Evolutionary conservation across 1,139 yeast genomes (phyloP).

Genomic region (Hyphopichia burtonii): DNA sequence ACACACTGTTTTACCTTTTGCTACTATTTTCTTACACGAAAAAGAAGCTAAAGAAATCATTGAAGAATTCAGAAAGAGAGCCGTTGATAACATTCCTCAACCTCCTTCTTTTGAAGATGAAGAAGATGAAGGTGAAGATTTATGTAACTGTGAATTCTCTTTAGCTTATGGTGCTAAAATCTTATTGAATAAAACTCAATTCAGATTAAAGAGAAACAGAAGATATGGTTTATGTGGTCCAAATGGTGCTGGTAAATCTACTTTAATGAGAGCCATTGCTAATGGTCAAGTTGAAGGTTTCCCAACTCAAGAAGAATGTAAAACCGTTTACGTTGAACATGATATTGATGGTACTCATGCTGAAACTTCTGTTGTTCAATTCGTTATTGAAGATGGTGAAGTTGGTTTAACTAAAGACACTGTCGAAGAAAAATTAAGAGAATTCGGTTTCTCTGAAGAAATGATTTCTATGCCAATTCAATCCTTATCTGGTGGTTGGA

Average conservation of each 20-base stretch:
- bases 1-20: slow-evolving; percentile 84
- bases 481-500: slow-evolving; percentile 99
- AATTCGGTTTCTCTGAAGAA: slow-evolving; percentile 89
- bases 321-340: slow-evolving; percentile 99
- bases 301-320: slow-evolving; percentile 98
- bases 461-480: slow-evolving; percentile 92
- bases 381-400: slow-evolving; percentile 80
- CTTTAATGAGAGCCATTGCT: slow-evolving; percentile 99
- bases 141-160: slow-evolving; percentile 99
- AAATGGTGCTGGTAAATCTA: slow-evolving; percentile 99
- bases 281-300: slow-evolving; percentile 99
- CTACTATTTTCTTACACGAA: slow-evolving; percentile 94
- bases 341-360: slow-evolving; percentile 98
- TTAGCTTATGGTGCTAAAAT: slow-evolving; percentile 99
- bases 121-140: slow-evolving; percentile 99
- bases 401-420: slow-evolving; percentile 71
- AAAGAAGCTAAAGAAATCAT: slow-evolving; percentile 85
- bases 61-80: slow-evolving; percentile 93
- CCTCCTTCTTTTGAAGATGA: slow-evolving; percentile 97
- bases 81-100: slow-evolving; percentile 96
- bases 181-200: slow-evolving; percentile 98
- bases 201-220: slow-evolving; percentile 98
- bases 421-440: slow-evolving; percentile 72
- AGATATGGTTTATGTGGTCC: slow-evolving; percentile 99
- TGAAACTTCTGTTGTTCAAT: slow-evolving; percentile 89